These are phyloP conservation scores for Chlamydomonas applanata DNA, from an alignment of 139 green algal genomes.

Conservation along the genomic window DNA sequence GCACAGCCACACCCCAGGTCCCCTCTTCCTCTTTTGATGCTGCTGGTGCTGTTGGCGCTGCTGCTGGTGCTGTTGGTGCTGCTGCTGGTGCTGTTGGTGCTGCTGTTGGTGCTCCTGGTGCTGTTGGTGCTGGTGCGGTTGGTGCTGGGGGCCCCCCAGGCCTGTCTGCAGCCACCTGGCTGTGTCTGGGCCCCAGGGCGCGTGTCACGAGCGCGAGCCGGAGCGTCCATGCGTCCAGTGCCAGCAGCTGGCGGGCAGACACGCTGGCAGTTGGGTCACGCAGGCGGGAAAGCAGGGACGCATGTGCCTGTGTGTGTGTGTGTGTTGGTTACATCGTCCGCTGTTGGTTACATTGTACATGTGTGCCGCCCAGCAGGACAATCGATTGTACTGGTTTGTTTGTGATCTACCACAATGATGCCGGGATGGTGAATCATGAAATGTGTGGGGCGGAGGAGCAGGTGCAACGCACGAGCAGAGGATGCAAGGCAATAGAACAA, in stretches of 20 bases:
- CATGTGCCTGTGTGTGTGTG: neutral
- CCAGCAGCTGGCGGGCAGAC: constrained; percentile 1
- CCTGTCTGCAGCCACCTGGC: neutral
- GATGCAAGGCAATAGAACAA: no score
- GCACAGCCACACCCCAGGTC: no score
- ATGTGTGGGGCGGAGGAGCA: neutral
- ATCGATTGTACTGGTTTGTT: neutral
- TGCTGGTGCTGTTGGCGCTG: neutral
- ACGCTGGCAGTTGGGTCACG: neutral
- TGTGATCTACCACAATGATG: neutral
- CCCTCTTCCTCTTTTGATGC: neutral
- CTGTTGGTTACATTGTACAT: neutral
- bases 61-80: neutral
- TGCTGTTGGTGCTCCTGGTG: neutral
- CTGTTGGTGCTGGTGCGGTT: neutral
- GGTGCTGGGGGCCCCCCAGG: neutral
- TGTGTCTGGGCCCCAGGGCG: neutral
- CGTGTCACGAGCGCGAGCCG: neutral
- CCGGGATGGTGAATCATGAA: neutral
- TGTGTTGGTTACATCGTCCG: no score
- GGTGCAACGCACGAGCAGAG: neutral
- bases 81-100: neutral
- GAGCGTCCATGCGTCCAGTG: constrained; percentile 2
- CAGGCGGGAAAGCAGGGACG: neutral
- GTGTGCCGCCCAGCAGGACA: neutral